Evolutionary conservation across 192 early-diverging fungal species (phyloP).

Genomic region (Spizellomyces punctatus): DNA sequence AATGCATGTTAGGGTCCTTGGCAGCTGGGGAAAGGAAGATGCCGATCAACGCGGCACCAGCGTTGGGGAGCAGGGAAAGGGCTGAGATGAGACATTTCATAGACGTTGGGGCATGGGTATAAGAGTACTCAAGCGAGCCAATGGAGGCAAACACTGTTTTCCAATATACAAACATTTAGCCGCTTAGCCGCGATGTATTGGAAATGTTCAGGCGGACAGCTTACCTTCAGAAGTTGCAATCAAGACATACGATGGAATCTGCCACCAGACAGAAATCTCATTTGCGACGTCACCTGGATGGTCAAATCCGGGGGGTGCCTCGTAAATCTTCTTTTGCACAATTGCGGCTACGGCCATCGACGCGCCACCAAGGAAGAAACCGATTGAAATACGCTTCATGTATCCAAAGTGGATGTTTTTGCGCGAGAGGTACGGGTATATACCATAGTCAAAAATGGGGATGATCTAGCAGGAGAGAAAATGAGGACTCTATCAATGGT

Average conservation of each 20-base stretch:
- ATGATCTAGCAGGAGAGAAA: slow-evolving; percentile 39
- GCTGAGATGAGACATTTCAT: slow-evolving; percentile 23
- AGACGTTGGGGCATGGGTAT: slow-evolving; percentile 20
- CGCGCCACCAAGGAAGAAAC: slow-evolving; percentile 61
- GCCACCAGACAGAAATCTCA: slow-evolving; percentile 8
- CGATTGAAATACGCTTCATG: slow-evolving; percentile 65
- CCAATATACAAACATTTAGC: too few species aligned
- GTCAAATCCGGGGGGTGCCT: slow-evolving; percentile 4
- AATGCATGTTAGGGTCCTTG: slow-evolving; percentile 15
- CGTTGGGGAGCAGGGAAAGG: slow-evolving; percentile 20
- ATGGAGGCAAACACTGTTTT: slow-evolving; percentile 18
- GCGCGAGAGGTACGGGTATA: slow-evolving; percentile 63
- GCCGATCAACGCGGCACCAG: slow-evolving; percentile 19
- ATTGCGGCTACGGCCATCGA: slow-evolving; percentile 65
- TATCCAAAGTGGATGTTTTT: slow-evolving; percentile 57
- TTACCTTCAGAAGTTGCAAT: slow-evolving; percentile 11
- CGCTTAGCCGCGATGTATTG: too few species aligned
- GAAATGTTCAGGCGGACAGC: too few species aligned
- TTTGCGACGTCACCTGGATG: slow-evolving; percentile 7
- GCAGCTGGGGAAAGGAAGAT: slow-evolving; percentile 19
- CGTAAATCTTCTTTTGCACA: slow-evolving; percentile 67
- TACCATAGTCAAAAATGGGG: slow-evolving; percentile 65
- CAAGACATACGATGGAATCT: slow-evolving; percentile 12
- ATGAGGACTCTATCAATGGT: not conserved
- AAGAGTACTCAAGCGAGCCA: slow-evolving; percentile 26